Percentiles rank a stretch among this genome's conserved stretches.
phyloP scores from a whole-genome alignment of 441 rosid genomes.

The Populus trichocarpa region DNA sequence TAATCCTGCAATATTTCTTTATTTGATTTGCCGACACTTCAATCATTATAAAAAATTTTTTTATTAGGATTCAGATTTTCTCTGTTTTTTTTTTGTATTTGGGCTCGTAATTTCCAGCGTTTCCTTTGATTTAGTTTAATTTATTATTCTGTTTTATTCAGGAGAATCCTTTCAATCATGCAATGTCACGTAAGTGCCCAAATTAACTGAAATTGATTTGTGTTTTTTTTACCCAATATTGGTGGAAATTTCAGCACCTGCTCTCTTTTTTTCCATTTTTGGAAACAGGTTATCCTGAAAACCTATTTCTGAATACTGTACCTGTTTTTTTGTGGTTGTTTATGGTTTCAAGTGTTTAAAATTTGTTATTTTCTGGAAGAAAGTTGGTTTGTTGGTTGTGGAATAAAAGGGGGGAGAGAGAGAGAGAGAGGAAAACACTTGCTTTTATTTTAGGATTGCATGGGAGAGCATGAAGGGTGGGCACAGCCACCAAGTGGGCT shows the following conservation, averaged over 20 bases:
- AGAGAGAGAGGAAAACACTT: slow-evolving; percentile 46
- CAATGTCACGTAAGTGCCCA: not conserved
- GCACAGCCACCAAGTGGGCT: slow-evolving; percentile 57
- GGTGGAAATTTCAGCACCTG: slow-evolving; percentile 8
- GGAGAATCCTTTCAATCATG: not conserved
- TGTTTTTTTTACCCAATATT: not conserved
- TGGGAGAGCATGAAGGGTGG: slow-evolving; percentile 84
- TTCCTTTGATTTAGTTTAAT: slow-evolving; percentile 1
- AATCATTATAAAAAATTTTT: not conserved
- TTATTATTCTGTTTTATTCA: not conserved
- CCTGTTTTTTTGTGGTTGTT: not conserved
- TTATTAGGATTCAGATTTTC: not conserved
- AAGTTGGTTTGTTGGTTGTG: slow-evolving; percentile 2
- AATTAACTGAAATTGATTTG: not conserved
- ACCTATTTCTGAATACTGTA: not conserved
- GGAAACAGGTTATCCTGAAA: not conserved
- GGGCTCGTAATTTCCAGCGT: not conserved
- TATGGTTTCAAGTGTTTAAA: not conserved
- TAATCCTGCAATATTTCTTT: not conserved
- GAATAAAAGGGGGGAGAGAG: slow-evolving; percentile 34
- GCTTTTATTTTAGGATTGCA: slow-evolving; percentile 38
- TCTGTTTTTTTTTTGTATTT: no score
- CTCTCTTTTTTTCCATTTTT: not conserved
- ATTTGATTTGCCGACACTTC: slow-evolving; percentile 25
- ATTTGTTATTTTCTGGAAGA: not conserved